phyloP scores from a whole-genome alignment of 2,329 filamentous ascomycete species.

The Metarhizium robertsii region DNA sequence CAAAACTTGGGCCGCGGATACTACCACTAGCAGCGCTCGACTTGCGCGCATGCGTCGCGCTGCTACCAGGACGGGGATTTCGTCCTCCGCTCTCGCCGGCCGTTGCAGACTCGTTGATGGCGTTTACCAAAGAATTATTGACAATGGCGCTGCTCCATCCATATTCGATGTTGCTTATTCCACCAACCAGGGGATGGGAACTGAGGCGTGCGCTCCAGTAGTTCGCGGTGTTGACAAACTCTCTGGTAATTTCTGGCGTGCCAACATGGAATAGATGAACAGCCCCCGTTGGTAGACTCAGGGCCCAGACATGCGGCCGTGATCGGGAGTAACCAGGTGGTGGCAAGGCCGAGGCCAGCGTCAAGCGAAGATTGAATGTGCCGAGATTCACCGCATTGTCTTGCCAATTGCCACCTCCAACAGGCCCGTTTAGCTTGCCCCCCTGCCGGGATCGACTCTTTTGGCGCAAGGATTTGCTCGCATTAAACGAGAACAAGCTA shows the following conservation, averaged over 20 bases:
- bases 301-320: constrained; percentile 85
- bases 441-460: constrained; percentile 49
- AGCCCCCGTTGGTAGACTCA: constrained; percentile 84
- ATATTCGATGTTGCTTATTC: constrained; percentile 94
- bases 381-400: constrained; percentile 88
- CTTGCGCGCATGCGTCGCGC: constrained; percentile 29
- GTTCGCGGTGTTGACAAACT: constrained; percentile 90
- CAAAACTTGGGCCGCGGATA: constrained; percentile 49
- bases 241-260: constrained; percentile 85
- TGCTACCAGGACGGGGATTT: constrained; percentile 41
- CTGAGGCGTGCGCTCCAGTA: constrained; percentile 95
- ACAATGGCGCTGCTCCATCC: constrained; percentile 88
- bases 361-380: constrained; percentile 80
- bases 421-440: constrained; percentile 49
- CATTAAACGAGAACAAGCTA: constrained; percentile 85
- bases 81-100: constrained; percentile 21
- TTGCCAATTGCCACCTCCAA: constrained; percentile 96
- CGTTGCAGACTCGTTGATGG: constrained; percentile 37
- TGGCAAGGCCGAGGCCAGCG: constrained; percentile 81
- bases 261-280: constrained; percentile 98
- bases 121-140: constrained; percentile 44
- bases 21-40: constrained; percentile 42
- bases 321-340: constrained; percentile 87
- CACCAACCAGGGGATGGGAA: constrained; percentile 85
- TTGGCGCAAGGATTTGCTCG: constrained; percentile 64